phyloP scores from a whole-genome alignment of 495 filamentous ascomycete species.

The Talaromyces adpressus region DNA sequence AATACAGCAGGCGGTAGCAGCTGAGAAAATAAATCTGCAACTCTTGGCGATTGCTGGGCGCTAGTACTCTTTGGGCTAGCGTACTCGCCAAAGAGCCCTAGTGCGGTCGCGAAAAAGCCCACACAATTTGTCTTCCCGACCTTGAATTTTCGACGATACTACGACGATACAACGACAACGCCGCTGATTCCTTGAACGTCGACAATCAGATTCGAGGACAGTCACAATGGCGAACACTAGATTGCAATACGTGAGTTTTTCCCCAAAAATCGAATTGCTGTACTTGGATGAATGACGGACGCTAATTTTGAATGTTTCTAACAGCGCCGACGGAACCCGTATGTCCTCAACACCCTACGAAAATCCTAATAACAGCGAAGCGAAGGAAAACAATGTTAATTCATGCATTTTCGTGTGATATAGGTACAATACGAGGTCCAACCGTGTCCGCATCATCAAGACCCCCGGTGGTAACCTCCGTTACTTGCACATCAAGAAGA shows the following conservation, averaged over 20 bases:
- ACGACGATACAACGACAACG: conserved; percentile 57
- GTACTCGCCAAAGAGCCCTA: conserved; percentile 45
- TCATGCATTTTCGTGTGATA: conserved; percentile 15
- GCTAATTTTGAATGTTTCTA: conserved; percentile 6
- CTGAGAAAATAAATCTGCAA: conserved; percentile 2
- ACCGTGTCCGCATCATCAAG: conserved; percentile 93
- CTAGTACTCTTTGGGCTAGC: conserved; percentile 18
- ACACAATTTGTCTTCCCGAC: conserved; percentile 35
- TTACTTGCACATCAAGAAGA: conserved; percentile 98
- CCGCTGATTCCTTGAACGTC: conserved; percentile 34
- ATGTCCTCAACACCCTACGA: conserved; percentile 42
- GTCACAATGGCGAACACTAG: conserved; percentile 62
- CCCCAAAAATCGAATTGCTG: neutral
- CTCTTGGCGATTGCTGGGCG: conserved; percentile 2
- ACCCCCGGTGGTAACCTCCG: conserved; percentile 92
- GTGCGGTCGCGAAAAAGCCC: conserved; percentile 39
- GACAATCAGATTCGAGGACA: conserved; percentile 35
- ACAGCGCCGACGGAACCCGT: conserved; percentile 85
- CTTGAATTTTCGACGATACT: conserved; percentile 42
- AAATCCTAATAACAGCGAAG: conserved; percentile 5
- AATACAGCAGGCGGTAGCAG: conserved; percentile 13
- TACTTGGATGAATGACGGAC: neutral
- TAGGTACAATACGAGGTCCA: conserved; percentile 94
- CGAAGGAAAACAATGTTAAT: conserved; percentile 12
- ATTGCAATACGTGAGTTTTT: conserved; percentile 63